Conservation (phyloP, 495 filamentous ascomycete genomes). For the Hypoxylon trugodes region DNA sequence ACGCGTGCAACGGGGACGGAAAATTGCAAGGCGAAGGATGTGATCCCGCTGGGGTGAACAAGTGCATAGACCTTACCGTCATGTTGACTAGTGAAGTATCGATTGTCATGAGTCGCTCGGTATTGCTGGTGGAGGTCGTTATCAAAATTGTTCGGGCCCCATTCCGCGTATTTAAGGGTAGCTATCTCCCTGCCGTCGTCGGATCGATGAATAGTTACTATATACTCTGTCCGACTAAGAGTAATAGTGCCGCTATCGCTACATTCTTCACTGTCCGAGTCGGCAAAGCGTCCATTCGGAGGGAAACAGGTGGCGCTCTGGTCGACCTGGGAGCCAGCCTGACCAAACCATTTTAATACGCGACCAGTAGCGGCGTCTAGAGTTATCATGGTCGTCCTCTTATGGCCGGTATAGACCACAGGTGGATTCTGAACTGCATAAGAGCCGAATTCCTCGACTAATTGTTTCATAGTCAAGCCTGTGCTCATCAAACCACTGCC, state of each 20-base stretch:
- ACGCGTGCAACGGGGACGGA: conserved; percentile 86
- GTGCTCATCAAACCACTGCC: conserved; percentile 80
- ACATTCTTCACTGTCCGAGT: conserved; percentile 72
- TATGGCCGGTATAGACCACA: conserved; percentile 88
- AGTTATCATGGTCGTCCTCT: conserved; percentile 87
- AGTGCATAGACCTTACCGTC: conserved; percentile 84
- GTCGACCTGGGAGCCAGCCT: conserved; percentile 51
- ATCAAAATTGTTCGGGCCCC: conserved; percentile 92
- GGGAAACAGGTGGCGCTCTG: conserved; percentile 65
- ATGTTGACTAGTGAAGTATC: conserved; percentile 86
- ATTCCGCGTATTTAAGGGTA: conserved; percentile 92
- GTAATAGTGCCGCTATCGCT: conserved; percentile 75
- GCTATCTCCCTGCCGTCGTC: conserved; percentile 80
- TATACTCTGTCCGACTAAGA: conserved; percentile 87
- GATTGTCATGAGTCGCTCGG: conserved; percentile 77
- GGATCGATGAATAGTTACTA: conserved; percentile 80
- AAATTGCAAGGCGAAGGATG: conserved; percentile 68
- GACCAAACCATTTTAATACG: conserved; percentile 65
- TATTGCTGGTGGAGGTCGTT: conserved; percentile 88
- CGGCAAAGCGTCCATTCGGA: conserved; percentile 64
- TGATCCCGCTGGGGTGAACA: conserved; percentile 29
- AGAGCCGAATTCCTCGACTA: conserved; percentile 79
- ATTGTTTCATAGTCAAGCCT: conserved; percentile 80
- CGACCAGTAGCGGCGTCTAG: conserved; percentile 85
- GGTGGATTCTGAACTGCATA: conserved; percentile 73